These are phyloP conservation scores for Cryphonectria carpinicola DNA, from an alignment of 2,329 filamentous ascomycete species.

Conservation along the genomic window DNA sequence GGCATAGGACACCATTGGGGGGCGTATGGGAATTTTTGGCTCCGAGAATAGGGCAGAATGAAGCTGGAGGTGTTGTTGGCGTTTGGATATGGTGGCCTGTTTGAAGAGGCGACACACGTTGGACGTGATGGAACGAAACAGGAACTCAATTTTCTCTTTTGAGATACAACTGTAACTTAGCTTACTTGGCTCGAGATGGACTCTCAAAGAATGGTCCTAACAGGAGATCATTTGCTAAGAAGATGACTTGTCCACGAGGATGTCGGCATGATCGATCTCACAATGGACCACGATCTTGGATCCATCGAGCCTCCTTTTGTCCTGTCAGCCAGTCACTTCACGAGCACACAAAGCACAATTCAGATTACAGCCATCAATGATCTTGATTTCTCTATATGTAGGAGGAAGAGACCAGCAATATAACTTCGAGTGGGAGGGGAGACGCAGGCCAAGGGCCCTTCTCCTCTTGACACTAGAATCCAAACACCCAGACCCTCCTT, in stretches of 20 bases:
- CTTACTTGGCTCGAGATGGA: no score
- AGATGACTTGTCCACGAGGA: no score
- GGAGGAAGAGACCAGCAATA: neutral
- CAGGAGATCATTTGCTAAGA: no score
- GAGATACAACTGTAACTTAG: no score
- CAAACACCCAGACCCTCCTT: neutral
- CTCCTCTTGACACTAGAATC: neutral
- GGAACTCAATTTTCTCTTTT: no score
- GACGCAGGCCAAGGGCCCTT: neutral
- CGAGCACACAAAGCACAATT: neutral
- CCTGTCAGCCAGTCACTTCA: neutral
- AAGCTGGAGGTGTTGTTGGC: neutral
- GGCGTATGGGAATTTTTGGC: neutral
- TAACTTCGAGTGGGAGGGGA: neutral
- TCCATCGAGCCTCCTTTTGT: neutral
- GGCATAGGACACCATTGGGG: neutral
- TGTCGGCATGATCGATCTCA: no score
- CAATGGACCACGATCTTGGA: neutral
- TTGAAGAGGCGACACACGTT: no score
- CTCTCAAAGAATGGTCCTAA: no score
- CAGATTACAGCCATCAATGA: constrained; percentile 12
- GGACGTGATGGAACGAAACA: no score
- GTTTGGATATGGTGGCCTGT: neutral
- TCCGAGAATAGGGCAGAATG: neutral
- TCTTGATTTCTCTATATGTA: constrained; percentile 17